phyloP scores from a whole-genome alignment of 2,329 filamentous ascomycete species.

The Fusarium austroafricanum region DNA sequence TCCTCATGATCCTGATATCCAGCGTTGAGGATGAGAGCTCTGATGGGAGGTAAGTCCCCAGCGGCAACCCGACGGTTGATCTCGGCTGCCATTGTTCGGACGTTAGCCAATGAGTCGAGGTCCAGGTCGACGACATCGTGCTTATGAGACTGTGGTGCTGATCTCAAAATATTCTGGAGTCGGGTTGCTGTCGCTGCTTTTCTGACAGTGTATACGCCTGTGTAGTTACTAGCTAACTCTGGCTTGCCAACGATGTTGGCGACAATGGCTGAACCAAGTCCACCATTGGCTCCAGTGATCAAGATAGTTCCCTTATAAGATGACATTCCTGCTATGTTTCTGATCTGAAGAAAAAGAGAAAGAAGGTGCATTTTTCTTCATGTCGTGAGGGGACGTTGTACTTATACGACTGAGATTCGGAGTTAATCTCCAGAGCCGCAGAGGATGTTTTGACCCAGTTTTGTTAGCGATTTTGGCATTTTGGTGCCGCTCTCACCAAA shows the following conservation, averaged over 20 bases:
- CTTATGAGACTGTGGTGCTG: conserved; percentile 40
- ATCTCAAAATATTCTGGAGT: conserved; percentile 43
- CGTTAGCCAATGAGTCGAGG: conserved; percentile 45
- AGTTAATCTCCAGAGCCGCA: background rate
- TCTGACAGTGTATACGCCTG: conserved; percentile 54
- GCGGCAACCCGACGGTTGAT: conserved; percentile 48
- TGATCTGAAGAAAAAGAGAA: background rate
- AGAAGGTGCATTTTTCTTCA: background rate
- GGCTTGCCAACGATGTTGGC: conserved; percentile 45
- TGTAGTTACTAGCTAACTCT: conserved; percentile 48
- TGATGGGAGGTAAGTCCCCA: conserved; percentile 54
- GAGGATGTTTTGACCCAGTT: background rate
- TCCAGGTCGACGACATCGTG: conserved; percentile 51
- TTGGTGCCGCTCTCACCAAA: background rate
- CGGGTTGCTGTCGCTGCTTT: conserved; percentile 47
- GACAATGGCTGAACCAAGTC: conserved; percentile 52
- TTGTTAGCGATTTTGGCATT: conserved; percentile 24
- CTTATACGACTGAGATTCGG: conserved; percentile 27
- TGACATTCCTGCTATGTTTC: conserved; percentile 10
- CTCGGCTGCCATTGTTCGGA: conserved; percentile 44
- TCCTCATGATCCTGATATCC: conserved; percentile 45
- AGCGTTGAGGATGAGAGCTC: conserved; percentile 53
- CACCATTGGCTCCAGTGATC: conserved; percentile 55
- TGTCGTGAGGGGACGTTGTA: background rate
- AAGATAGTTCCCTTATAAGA: conserved; percentile 49